phyloP scores from a whole-genome alignment of 1,284 basidiomycete genomes.

The Inonotus obliquus region DNA sequence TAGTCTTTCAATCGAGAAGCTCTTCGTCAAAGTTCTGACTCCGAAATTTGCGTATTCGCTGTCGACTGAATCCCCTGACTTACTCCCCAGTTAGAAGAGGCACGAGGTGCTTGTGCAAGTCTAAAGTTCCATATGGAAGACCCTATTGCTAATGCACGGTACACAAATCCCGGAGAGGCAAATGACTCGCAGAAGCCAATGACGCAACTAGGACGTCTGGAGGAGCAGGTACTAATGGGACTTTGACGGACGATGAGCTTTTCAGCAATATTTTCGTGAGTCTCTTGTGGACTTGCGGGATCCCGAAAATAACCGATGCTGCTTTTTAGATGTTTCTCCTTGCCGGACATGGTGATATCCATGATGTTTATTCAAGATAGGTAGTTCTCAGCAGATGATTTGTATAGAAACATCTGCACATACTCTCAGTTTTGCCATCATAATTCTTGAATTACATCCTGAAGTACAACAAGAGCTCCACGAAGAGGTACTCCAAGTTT shows the following conservation, averaged over 20 bases:
- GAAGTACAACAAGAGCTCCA: conserved; percentile 31
- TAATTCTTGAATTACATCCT: conserved; percentile 32
- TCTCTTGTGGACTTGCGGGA: too few species aligned
- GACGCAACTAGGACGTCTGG: background rate
- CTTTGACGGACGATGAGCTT: conserved; percentile 13
- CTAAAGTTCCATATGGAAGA: conserved; percentile 11
- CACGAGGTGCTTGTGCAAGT: background rate
- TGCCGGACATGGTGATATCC: conserved; percentile 12
- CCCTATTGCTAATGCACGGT: background rate
- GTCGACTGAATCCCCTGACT: conserved; percentile 11
- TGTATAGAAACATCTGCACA: conserved; percentile 31
- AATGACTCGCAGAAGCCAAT: conserved; percentile 7
- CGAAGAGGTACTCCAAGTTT: conserved; percentile 26
- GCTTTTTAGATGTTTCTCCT: conserved; percentile 6
- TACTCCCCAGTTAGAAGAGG: conserved; percentile 2
- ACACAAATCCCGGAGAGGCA: background rate
- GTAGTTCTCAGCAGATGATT: background rate
- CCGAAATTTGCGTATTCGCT: conserved; percentile 13
- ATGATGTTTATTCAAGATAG: too few species aligned
- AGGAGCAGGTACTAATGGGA: background rate
- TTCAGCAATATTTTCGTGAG: conserved; percentile 17
- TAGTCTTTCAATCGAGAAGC: conserved; percentile 20
- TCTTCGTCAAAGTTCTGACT: conserved; percentile 15
- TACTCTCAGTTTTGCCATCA: conserved; percentile 31
- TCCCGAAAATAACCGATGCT: too few species aligned